Conservation (phyloP, 805 yeast species). For the Lipomyces oligophaga region DNA sequence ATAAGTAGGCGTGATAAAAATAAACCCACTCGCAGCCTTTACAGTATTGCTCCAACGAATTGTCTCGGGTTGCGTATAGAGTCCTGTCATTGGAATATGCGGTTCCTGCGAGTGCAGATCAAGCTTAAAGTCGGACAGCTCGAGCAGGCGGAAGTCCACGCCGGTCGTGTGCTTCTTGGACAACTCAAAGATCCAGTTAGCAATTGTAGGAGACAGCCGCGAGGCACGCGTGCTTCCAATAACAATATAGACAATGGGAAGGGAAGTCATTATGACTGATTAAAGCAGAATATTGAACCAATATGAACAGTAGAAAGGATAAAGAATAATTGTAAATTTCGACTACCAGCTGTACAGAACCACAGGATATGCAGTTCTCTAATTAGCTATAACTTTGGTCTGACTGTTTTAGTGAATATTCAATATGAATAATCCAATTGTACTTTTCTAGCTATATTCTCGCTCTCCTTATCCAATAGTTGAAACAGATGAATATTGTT, state of each 20-base stretch:
- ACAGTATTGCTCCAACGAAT: constrained; percentile 11
- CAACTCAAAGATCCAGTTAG: constrained; percentile 5
- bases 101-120: constrained; percentile 14
- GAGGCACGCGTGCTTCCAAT: constrained; percentile 15
- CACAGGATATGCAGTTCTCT: not conserved
- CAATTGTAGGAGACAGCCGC: constrained; percentile 6
- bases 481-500: no score
- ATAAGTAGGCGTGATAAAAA: constrained; percentile 42
- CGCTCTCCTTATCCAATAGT: no score
- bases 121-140: constrained; percentile 11
- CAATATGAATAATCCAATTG: no score
- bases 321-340: not conserved
- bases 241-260: constrained; percentile 11
- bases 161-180: not conserved
- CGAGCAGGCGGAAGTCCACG: constrained; percentile 11
- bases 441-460: no score
- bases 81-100: constrained; percentile 14
- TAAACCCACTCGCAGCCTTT: constrained; percentile 31
- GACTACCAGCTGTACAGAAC: not conserved
- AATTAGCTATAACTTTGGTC: no score
- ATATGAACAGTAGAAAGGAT: not conserved
- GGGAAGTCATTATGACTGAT: not conserved
- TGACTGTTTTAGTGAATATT: no score
- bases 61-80: constrained; percentile 17
- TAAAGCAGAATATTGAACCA: not conserved